A percentile compares a stretch with the other conserved stretches of the same genome.
phyloP scores from a whole-genome alignment of 306 rosid species.

The Begonia masoniana region DNA sequence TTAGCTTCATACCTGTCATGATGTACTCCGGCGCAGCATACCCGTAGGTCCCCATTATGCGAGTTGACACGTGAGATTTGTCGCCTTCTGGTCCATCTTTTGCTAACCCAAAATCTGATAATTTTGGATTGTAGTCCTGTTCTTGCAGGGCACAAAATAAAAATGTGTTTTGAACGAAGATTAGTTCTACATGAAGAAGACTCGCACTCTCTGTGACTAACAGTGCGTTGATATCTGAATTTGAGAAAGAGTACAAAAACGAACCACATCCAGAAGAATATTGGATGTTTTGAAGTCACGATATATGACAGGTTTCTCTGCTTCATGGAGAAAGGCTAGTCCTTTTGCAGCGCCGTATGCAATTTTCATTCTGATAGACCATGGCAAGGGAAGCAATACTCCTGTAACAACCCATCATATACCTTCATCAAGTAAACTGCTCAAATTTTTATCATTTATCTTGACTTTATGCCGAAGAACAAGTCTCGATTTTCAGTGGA shows the following conservation, averaged over 20 bases:
- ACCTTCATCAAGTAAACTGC: constrained; percentile 4
- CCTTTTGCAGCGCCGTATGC: constrained; percentile 94
- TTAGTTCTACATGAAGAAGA: too few relatives aligned
- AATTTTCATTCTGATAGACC: constrained; percentile 96
- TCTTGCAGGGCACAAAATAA: neutral
- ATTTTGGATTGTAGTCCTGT: constrained; percentile 95
- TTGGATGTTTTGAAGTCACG: constrained; percentile 96
- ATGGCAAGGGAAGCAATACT: constrained; percentile 87
- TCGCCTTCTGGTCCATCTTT: constrained; percentile 97
- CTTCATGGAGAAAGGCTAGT: constrained; percentile 97
- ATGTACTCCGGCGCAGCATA: constrained; percentile 98
- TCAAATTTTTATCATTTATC: neutral
- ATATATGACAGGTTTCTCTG: constrained; percentile 91
- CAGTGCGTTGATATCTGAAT: too few relatives aligned
- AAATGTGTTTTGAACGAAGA: too few relatives aligned
- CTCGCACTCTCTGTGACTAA: too few relatives aligned
- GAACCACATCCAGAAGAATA: constrained; percentile 74
- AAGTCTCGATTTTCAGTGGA: too few relatives aligned
- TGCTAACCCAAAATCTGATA: constrained; percentile 94
- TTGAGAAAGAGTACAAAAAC: constrained; percentile 4
- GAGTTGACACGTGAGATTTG: constrained; percentile 88
- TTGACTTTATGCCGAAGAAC: too few relatives aligned
- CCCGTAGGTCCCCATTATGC: constrained; percentile 97
- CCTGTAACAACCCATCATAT: constrained; percentile 25
- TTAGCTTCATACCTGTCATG: constrained; percentile 50